phyloP scores from a whole-genome alignment of 331 rosid genomes.

The Pyrus hybrid region DNA sequence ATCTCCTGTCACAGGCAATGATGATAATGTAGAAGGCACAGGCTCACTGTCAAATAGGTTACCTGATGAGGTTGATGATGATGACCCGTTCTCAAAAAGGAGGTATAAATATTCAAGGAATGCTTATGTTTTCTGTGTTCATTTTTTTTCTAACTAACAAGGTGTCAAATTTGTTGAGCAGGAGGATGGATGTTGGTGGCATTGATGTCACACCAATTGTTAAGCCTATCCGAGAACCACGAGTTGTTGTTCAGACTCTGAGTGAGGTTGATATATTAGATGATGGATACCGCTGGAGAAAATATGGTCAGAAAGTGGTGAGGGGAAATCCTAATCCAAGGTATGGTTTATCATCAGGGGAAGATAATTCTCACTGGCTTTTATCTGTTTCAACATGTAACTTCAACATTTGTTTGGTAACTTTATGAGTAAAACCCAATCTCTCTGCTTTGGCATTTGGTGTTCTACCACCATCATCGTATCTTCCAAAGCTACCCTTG shows the following conservation, averaged over 20 bases:
- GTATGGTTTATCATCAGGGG: conserved; percentile 33
- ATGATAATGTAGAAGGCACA: conserved; percentile 48
- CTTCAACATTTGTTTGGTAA: not conserved
- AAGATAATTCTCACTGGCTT: not conserved
- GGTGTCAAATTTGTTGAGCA: conserved; percentile 29
- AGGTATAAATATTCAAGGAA: conserved; percentile 39
- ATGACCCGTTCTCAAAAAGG: conserved; percentile 69
- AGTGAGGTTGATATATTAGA: conserved; percentile 98
- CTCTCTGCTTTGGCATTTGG: not conserved
- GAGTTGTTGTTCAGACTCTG: conserved; percentile 92
- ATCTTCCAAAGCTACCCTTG: not conserved
- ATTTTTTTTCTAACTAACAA: not conserved
- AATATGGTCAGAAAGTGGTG: conserved; percentile 97
- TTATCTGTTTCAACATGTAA: not conserved
- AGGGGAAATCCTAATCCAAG: conserved; percentile 99
- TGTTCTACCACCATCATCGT: no score
- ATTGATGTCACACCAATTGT: conserved; percentile 64
- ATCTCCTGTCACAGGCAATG: conserved; percentile 44
- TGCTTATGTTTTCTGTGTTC: not conserved
- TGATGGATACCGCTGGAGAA: conserved; percentile 99
- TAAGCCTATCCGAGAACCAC: conserved; percentile 92
- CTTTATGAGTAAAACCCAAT: not conserved
- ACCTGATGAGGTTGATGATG: conserved; percentile 63
- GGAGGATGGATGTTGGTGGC: conserved; percentile 76
- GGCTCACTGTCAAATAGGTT: conserved; percentile 42